A percentile compares a stretch with the other conserved stretches of the same genome.
Evolutionary conservation across 192 early-diverging fungal species (phyloP).

Genomic region (Jimgerdemannia lactiflua): DNA sequence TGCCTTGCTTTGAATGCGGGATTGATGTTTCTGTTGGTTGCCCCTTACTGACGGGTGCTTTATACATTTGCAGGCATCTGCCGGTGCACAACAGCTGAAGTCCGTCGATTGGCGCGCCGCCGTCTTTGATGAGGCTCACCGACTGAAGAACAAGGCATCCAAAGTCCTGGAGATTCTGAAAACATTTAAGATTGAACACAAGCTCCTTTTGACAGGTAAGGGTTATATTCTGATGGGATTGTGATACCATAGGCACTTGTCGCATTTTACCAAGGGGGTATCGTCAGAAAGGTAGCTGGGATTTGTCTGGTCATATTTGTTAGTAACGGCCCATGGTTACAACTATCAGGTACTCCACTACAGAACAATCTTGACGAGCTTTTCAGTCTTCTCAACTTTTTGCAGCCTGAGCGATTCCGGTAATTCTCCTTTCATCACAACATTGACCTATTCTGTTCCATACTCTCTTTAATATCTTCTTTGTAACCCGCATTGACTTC

Average conservation of each 20-base stretch:
- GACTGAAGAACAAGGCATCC: constrained; percentile 82
- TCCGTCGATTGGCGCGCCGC: constrained; percentile 69
- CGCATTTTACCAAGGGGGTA: too few species aligned
- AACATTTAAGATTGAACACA: constrained; percentile 73
- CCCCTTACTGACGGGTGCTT: constrained; percentile 26
- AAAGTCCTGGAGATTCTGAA: constrained; percentile 77
- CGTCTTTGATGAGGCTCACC: constrained; percentile 85
- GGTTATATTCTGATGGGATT: background rate
- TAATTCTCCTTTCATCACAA: constrained; percentile 6
- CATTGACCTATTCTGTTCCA: background rate
- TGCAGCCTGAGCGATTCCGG: constrained; percentile 72
- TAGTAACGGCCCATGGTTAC: background rate
- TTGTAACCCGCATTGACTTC: background rate
- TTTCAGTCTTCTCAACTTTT: constrained; percentile 78
- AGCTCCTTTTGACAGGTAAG: constrained; percentile 70
- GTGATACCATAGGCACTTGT: too few species aligned
- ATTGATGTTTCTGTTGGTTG: too few species aligned
- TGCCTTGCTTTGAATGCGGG: constrained; percentile 20
- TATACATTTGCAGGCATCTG: constrained; percentile 31
- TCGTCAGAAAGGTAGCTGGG: too few species aligned
- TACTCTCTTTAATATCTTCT: background rate
- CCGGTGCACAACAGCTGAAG: constrained; percentile 60
- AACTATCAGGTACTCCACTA: constrained; percentile 54
- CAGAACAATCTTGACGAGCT: constrained; percentile 84
- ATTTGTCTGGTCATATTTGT: background rate